Evolutionary conservation across 441 rosid genomes (phyloP).

Genomic region (Gossypium trilobum): DNA sequence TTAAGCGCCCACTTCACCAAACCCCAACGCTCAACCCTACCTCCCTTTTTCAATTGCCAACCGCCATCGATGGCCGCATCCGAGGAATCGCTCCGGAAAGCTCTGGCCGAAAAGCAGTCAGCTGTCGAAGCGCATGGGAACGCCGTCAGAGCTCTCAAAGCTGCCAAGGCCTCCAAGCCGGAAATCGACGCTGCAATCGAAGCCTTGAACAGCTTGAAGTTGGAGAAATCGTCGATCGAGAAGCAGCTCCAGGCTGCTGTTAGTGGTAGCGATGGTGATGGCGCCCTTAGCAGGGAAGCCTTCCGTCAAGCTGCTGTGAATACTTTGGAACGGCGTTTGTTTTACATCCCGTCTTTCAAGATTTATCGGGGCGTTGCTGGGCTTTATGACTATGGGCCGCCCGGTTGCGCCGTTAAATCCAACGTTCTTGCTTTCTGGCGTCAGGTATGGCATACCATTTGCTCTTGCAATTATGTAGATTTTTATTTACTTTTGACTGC

Average conservation of each 20-base stretch:
- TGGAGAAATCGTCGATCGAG: constrained; percentile 45
- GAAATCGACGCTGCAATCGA: constrained; percentile 72
- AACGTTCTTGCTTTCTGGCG: constrained; percentile 67
- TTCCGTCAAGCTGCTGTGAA: constrained; percentile 66
- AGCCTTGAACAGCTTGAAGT: constrained; percentile 47
- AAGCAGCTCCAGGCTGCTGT: constrained; percentile 7
- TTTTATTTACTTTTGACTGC: background rate
- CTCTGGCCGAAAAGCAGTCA: constrained; percentile 49
- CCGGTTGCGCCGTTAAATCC: constrained; percentile 60
- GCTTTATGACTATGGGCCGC: constrained; percentile 64
- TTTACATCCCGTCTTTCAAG: constrained; percentile 71
- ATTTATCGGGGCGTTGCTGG: constrained; percentile 72
- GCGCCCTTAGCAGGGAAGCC: constrained; percentile 46
- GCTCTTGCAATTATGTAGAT: background rate
- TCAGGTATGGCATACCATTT: constrained; percentile 36
- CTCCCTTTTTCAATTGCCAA: constrained; percentile 1
- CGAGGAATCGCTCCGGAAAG: constrained; percentile 61
- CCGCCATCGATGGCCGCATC: constrained; percentile 38
- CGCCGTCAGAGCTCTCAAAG: constrained; percentile 67
- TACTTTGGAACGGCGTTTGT: constrained; percentile 68
- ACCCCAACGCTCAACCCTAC: background rate
- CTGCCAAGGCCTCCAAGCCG: constrained; percentile 39
- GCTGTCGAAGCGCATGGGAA: constrained; percentile 62
- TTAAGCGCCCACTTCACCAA: constrained; percentile 9
- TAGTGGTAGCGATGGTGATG: constrained; percentile 23